Evolutionary conservation across 148 eudicot species (phyloP).

Genomic region (Silene conica): DNA sequence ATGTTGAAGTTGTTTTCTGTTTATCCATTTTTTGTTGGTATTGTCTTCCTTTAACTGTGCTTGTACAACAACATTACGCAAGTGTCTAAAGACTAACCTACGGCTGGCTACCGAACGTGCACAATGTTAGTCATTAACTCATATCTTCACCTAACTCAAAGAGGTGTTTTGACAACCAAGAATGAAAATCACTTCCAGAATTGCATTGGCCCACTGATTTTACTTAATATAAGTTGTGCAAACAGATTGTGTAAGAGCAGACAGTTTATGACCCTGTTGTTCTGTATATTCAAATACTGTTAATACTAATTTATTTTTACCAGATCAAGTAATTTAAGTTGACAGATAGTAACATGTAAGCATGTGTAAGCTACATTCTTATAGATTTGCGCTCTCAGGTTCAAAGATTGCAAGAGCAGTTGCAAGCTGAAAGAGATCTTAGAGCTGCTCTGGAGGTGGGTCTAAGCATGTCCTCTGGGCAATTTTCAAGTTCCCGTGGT

Average conservation of each 20-base stretch:
- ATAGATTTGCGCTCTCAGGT: constrained; percentile 42
- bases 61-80: too few relatives aligned
- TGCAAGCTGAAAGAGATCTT: constrained; percentile 97
- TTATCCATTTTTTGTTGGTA: not conserved
- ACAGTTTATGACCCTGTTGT: not conserved
- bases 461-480: constrained; percentile 93
- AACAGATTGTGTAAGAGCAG: not conserved
- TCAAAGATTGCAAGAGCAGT: constrained; percentile 93
- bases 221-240: not conserved
- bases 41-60: not conserved
- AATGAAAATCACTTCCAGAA: not conserved
- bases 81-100: not conserved
- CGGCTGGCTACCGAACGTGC: not conserved
- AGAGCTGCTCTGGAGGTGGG: constrained; percentile 98
- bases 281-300: not conserved
- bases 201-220: not conserved
- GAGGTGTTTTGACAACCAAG: not conserved
- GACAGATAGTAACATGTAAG: not conserved
- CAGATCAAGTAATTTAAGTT: not conserved
- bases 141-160: not conserved
- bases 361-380: not conserved
- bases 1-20: not conserved
- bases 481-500: constrained; percentile 68
- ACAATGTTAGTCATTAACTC: not conserved
- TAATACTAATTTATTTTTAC: not conserved